phyloP scores from a whole-genome alignment of 768 basidiomycete species.

The Sarcodon aspratus region DNA sequence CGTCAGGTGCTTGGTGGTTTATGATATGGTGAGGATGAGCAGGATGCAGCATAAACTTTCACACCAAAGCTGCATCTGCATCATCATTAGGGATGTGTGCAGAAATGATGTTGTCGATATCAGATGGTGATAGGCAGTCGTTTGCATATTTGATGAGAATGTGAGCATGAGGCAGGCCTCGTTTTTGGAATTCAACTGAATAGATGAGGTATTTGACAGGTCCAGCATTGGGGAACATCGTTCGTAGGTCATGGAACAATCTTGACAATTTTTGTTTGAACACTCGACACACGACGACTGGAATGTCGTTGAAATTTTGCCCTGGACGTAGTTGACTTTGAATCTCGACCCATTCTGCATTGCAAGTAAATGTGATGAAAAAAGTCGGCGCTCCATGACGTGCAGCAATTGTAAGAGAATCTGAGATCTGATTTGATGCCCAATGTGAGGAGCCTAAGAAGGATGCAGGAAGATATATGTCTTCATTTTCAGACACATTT shows the following conservation, averaged over 20 bases:
- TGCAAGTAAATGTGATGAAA: conserved; percentile 30
- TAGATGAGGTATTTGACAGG: conserved; percentile 19
- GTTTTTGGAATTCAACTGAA: conserved; percentile 29
- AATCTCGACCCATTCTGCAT: conserved; percentile 29
- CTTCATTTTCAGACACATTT: conserved; percentile 12
- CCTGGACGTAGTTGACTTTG: conserved; percentile 16
- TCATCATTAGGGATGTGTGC: conserved; percentile 23
- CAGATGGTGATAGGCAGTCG: conserved; percentile 11
- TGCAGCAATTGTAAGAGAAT: conserved; percentile 23
- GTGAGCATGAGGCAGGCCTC: conserved; percentile 18
- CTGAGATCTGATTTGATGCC: conserved; percentile 25
- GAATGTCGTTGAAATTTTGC: conserved; percentile 21
- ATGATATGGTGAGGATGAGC: neutral
- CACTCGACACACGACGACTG: conserved; percentile 21
- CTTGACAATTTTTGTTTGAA: conserved; percentile 21
- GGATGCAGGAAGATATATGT: conserved; percentile 24
- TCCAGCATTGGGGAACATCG: conserved; percentile 21
- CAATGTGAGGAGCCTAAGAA: conserved; percentile 24
- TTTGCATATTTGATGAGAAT: conserved; percentile 21
- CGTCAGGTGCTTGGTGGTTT: neutral
- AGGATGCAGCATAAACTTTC: conserved; percentile 21
- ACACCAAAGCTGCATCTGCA: conserved; percentile 14
- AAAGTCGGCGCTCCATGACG: conserved; percentile 19
- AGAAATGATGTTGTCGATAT: conserved; percentile 22
- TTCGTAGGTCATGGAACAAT: conserved; percentile 13